Conservation (phyloP, 2,329 filamentous ascomycete species). For the Shiraia bambusicola region DNA sequence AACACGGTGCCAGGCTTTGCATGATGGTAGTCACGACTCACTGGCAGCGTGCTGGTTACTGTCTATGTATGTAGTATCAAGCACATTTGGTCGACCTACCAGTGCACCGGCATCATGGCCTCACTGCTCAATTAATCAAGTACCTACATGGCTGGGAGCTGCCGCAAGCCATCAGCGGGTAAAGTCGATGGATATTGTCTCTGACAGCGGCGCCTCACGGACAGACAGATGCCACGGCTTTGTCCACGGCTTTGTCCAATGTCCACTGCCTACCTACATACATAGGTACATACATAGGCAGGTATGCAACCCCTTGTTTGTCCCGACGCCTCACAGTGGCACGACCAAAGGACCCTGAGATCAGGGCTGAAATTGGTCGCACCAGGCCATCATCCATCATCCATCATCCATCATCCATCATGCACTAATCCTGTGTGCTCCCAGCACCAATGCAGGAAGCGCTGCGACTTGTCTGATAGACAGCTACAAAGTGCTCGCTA, state of each 20-base stretch:
- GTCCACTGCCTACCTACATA: too few relatives aligned
- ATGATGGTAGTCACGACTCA: too few relatives aligned
- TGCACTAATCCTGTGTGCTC: constrained; percentile 18
- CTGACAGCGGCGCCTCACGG: constrained; percentile 24
- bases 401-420: too few relatives aligned
- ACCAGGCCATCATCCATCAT: constrained; percentile 14
- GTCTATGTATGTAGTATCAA: too few relatives aligned
- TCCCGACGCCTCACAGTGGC: too few relatives aligned
- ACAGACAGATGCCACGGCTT: constrained; percentile 25
- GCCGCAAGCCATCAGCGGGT: constrained; percentile 19
- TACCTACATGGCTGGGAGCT: constrained; percentile 17
- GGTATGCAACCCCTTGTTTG: too few relatives aligned
- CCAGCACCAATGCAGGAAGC: not conserved
- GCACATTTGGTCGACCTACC: too few relatives aligned
- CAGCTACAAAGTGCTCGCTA: not conserved
- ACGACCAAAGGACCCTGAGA: constrained; percentile 20
- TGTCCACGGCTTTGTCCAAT: too few relatives aligned
- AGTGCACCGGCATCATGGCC: constrained; percentile 3
- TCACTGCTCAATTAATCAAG: constrained; percentile 2
- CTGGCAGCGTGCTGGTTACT: not conserved
- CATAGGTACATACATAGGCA: too few relatives aligned
- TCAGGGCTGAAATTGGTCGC: constrained; percentile 15
- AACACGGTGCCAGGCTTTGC: not conserved
- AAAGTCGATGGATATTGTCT: constrained; percentile 20
- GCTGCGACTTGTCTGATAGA: not conserved